These are phyloP conservation scores for Penicillium steckii DNA, from an alignment of 495 filamentous ascomycete species.

Conservation along the genomic window DNA sequence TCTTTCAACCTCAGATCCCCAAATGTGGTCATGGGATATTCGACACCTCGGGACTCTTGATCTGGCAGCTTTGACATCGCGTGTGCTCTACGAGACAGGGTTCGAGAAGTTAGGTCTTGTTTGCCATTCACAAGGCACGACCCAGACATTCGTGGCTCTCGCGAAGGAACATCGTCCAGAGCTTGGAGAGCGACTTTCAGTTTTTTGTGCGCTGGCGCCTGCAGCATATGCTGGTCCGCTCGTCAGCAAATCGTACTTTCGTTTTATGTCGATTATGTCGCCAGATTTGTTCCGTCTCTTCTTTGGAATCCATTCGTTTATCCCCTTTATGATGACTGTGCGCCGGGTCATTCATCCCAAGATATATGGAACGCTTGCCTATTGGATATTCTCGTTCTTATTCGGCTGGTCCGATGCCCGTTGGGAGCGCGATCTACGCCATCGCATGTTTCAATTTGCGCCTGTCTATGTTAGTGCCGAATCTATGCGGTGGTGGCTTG, in stretches of 20 bases:
- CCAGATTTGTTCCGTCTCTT: constrained; percentile 73
- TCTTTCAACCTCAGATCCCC: constrained; percentile 70
- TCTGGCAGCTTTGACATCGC: constrained; percentile 81
- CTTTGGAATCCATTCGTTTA: constrained; percentile 94
- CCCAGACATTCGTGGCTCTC: constrained; percentile 84
- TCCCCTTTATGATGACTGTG: constrained; percentile 91
- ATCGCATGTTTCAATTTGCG: constrained; percentile 88
- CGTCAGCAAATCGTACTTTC: constrained; percentile 85
- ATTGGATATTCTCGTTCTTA: constrained; percentile 85
- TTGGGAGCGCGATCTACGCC: constrained; percentile 79
- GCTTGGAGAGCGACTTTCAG: constrained; percentile 77
- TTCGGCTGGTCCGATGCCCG: constrained; percentile 86
- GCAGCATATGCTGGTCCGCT: constrained; percentile 89
- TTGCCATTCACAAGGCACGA: constrained; percentile 89
- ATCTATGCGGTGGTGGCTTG: constrained; percentile 95
- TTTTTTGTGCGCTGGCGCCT: constrained; percentile 91
- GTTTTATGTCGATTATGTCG: constrained; percentile 82
- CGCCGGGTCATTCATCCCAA: constrained; percentile 60
- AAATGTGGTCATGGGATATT: constrained; percentile 98
- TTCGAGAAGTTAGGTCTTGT: constrained; percentile 83
- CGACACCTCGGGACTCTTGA: constrained; percentile 91
- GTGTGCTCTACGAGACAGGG: constrained; percentile 77
- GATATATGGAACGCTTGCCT: constrained; percentile 83
- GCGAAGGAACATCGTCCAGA: constrained; percentile 92
- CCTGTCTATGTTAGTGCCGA: constrained; percentile 90